Base-by-base conservation (phyloP, 352 stramenopile species). In the Aphanomyces invadans region DNA sequence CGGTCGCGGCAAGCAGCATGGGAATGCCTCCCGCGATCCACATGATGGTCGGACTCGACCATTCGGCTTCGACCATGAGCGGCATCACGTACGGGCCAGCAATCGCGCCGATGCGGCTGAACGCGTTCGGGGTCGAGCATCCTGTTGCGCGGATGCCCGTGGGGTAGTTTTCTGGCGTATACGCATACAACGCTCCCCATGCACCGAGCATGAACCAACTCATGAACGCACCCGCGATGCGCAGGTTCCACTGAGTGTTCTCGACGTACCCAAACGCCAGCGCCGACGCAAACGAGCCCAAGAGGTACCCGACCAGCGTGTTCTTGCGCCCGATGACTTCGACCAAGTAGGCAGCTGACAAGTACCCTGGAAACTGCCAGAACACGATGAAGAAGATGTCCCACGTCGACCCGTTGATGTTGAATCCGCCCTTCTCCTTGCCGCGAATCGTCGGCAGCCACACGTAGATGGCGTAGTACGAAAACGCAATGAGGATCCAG, bases 211-310 rank as follows among this genome's bases (percentile, higher is more conserved):
- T 65, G 45, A 70, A 68, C 65, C 56, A 70, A 1, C 15, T 31
- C 54, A 69, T 62, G 54, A 62, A 69, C 1, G 62, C 49, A 25
- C 62, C 62, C 4, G 62, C 21, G 23, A 81, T 61, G 68, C 87
- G 81, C 28, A 89, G 65, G 2, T 72, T 75, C 4, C 44, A 61
- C 46, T 79, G 67, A 11, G 75, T 70, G 17, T 78, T 66, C n/a
- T 73, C 69, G 11, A 90, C 78, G 62, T 90, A 90, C 4, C 77
- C 78, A 66, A 90, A 77, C 9, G 76, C 79, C 31, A 90, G 82
- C 10, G 81, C 73, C 5, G 77, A 73, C 12, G 23, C 71, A 64
- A 89, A 87, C 42, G 72, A 72, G 10, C 73, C 76, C 19, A 79
- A 60, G 4, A 89, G 70, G 70, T 81, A 89, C 17, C 79, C 42